These are phyloP conservation scores for Moricandia moricandioides DNA, from an alignment of 345 rosid species.

Conservation along the genomic window DNA sequence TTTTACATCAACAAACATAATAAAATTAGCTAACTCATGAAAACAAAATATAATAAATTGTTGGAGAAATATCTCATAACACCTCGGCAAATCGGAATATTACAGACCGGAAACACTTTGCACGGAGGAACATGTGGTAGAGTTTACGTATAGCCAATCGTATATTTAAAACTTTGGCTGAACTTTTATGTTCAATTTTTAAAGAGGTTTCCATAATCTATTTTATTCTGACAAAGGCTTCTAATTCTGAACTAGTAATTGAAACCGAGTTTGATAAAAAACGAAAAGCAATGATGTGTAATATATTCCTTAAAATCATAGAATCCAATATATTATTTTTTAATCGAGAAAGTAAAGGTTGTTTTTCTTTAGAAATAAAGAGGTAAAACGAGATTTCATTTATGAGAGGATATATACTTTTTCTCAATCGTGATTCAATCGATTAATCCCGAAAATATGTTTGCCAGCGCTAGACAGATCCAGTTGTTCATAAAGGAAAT, in stretches of 20 bases:
- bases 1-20: not conserved
- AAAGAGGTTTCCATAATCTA: not conserved
- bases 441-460: too few species aligned
- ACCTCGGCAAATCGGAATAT: constrained; percentile 27
- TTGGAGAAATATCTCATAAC: constrained; percentile 11
- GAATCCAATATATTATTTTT: not conserved
- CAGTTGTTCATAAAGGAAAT: too few species aligned
- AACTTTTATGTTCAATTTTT: not conserved
- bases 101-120: constrained; percentile 9
- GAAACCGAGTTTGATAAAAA: not conserved
- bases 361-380: too few species aligned
- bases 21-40: not conserved
- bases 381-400: too few species aligned
- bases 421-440: too few species aligned
- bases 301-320: not conserved
- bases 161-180: not conserved
- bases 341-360: not conserved
- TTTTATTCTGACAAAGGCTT: not conserved
- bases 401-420: too few species aligned
- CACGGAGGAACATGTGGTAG: constrained; percentile 27
- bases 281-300: not conserved
- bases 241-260: not conserved
- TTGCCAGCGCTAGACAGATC: too few species aligned
- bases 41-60: not conserved
- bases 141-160: too few species aligned